Evolutionary conservation across 139 green algal genomes (phyloP), one percentile per base, ranked within the genome.

Genomic region (Chlorokybus atmophyticus): DNA sequence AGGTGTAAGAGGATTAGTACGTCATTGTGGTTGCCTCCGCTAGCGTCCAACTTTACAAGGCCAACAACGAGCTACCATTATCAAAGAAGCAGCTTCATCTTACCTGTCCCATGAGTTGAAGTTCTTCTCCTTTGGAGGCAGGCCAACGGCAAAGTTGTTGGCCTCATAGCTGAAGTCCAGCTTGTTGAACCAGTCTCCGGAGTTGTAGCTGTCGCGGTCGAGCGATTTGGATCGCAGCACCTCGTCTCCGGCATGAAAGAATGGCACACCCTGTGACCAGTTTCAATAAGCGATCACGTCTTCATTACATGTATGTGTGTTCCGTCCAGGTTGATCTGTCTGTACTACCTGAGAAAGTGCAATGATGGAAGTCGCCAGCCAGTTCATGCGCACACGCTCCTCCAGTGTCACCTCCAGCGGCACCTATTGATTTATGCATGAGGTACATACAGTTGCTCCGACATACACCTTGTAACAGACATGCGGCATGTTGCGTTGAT

Each of bases 211-310:
- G 72, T 94, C 85, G 0, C 82, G 57, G 72, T 94, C 85, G 3
- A 94, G 67, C 59, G 57, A 80, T 66, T 94, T 94, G 52, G 71
- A 85, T 31, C 82, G 74, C 42, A 93, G 75, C 38, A 91, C 74
- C 50, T 94, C 83, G 59, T 89, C 82, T 2, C 82, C 83, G 6
- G 85, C 80, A 69, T 90, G 82, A 39, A 93, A 77, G 65, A 93
- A 93, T 3, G 82, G 74, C 29, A 84, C 57, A 4, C 77, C 77
- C 68, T 84, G 68, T 21, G 32, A 50, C 23, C 53, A 63, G 44
- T 42, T 52, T 55, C 48, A 55, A 55, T 55, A 17, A 14, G 17
- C 48, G 14, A 14, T 52, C 26, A 17, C 14, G 23, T 17, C 48
- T 52, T n/a, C 23, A n/a, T 44, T 17, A 52, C 25, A 55, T 38